Conservation (phyloP, 768 basidiomycete species). For the Tricholoma matsutake region DNA sequence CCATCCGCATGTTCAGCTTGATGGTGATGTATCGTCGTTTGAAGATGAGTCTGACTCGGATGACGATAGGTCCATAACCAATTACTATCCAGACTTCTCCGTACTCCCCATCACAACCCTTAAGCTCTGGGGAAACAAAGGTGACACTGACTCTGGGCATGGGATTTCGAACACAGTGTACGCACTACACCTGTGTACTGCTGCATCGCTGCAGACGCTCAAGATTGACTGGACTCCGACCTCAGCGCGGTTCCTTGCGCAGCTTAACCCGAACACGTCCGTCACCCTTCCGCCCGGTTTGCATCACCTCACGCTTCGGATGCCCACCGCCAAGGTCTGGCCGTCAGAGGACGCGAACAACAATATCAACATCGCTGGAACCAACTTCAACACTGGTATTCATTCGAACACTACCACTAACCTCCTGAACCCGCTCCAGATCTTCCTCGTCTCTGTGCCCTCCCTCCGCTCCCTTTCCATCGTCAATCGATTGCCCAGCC, state of each 20-base stretch:
- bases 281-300: slow-evolving; percentile 14
- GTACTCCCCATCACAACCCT: slow-evolving; percentile 42
- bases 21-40: neutral
- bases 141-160: slow-evolving; percentile 14
- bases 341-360: slow-evolving; percentile 9
- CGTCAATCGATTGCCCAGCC: slow-evolving; percentile 13
- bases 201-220: slow-evolving; percentile 34
- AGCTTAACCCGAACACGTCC: slow-evolving; percentile 19
- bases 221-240: slow-evolving; percentile 40
- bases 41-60: neutral
- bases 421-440: slow-evolving; percentile 14
- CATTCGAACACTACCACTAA: slow-evolving; percentile 2
- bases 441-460: slow-evolving; percentile 14
- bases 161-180: slow-evolving; percentile 12
- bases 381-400: neutral
- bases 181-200: slow-evolving; percentile 32
- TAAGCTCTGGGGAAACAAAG: slow-evolving; percentile 35
- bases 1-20: neutral
- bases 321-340: slow-evolving; percentile 18
- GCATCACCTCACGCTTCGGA: slow-evolving; percentile 18
- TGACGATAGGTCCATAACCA: neutral
- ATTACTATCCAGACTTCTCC: slow-evolving; percentile 16
- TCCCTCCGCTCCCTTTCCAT: slow-evolving; percentile 13
- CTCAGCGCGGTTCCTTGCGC: slow-evolving; percentile 31
- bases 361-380: neutral